Base-by-base conservation (phyloP, 1,284 basidiomycete genomes). In the Lignosus rhinocerotis region DNA sequence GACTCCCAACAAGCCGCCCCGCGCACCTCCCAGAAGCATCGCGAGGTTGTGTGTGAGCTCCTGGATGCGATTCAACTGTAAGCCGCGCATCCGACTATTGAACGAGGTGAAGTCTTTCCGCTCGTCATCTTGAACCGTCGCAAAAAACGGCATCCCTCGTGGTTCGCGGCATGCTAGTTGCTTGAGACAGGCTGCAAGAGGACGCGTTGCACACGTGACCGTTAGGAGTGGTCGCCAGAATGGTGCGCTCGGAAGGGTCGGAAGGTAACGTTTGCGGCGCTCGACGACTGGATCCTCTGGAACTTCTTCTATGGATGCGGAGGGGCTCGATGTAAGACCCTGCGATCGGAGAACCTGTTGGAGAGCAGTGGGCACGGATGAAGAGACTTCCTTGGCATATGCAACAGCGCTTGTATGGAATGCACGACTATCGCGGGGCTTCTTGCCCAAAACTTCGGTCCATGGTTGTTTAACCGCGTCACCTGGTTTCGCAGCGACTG, bases 151-250 rank as follows among this genome's bases (percentile, higher is more conserved):
- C 14, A 70, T 48, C 6, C 79, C 80, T 14, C 73, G 72, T 6
- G 67, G 43, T 14, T 69, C 65, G 1, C 67, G 66, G 39, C 66
- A 71, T 21, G 72, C 68, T 30, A 79, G 70, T 9, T 77, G 74
- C 6, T 69, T 60, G 31, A 80, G 50, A 32, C 73, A 69, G n/a
- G 69, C 49, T 2, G 76, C 78, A 33, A 81, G 69, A 0, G 79
- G 79, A 6, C 79, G 77, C 7, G 78, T 80, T 9, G 77, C 71
- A 38, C 78, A 59, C 2, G 76, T 79, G 41, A 78, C 60, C 11
- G 72, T 71, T 21, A 81, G 44, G 33, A 80, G 63, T 1, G 79
- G 79, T 1, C 76, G 74, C 74, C 72, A 80, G 66, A 75, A 77
- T 2, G 75, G 76, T 30, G 63, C 52, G 0, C 63, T 38, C n/a